Evolutionary conservation across 805 yeast genomes (phyloP).

Genomic region (Ogataea trehaloabstinens): DNA sequence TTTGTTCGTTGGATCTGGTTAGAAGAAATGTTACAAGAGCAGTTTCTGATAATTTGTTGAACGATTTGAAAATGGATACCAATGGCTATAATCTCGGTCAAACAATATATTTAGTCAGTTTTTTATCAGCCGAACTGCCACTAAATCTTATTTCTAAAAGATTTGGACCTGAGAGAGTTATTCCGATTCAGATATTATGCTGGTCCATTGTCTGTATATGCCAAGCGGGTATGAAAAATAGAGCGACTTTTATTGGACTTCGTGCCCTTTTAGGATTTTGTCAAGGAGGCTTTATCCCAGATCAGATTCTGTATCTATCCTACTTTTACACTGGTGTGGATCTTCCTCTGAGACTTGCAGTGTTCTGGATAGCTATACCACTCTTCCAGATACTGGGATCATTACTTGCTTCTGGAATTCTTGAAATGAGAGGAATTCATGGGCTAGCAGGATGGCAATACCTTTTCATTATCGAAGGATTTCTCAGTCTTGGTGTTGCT

Average conservation of each 20-base stretch:
- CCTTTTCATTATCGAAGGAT: conserved; percentile 31
- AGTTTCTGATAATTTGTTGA: conserved; percentile 40
- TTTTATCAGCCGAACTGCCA: conserved; percentile 43
- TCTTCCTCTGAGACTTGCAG: conserved; percentile 9
- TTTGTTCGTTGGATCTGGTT: conserved; percentile 42
- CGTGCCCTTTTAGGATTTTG: conserved; percentile 39
- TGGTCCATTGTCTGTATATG: conserved; percentile 44
- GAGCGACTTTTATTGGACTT: conserved; percentile 37
- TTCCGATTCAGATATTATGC: conserved; percentile 36
- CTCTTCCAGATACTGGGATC: conserved; percentile 19
- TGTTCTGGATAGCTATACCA: conserved; percentile 34
- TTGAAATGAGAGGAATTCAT: conserved; percentile 10
- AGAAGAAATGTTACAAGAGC: conserved; percentile 44
- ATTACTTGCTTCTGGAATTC: conserved; percentile 15
- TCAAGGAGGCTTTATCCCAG: conserved; percentile 40
- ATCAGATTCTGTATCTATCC: conserved; percentile 12
- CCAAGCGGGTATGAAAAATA: conserved; percentile 39
- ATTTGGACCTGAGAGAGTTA: conserved; percentile 36
- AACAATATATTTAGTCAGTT: conserved; percentile 40
- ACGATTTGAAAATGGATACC: conserved; percentile 35
- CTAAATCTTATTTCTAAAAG: conserved; percentile 39
- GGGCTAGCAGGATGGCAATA: conserved; percentile 34
- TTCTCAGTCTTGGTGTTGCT: conserved; percentile 34
- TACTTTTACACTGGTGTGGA: conserved; percentile 14
- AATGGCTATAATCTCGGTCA: conserved; percentile 52